A percentile compares a stretch with the other conserved stretches of the same genome.
These are phyloP conservation scores for Rhizoclosmatium sp. DNA, from an alignment of 192 early-diverging fungal species.

Conservation along the genomic window DNA sequence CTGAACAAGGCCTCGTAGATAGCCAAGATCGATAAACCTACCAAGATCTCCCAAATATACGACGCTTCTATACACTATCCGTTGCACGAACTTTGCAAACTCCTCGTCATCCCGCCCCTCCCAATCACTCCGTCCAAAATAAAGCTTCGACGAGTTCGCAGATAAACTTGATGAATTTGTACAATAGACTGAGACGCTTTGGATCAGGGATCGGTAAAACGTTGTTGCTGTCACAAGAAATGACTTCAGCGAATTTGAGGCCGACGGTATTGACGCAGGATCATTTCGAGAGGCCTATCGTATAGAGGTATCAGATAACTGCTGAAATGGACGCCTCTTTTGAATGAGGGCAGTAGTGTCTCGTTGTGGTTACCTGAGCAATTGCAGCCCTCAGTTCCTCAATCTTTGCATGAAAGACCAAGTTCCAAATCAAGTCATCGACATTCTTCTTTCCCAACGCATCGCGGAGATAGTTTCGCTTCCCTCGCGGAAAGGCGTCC, in stretches of 20 bases:
- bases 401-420: constrained; percentile 45
- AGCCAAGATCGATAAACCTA: constrained; percentile 12
- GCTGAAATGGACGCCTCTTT: not conserved
- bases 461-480: not conserved
- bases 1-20: not conserved
- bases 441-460: constrained; percentile 19
- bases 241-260: constrained; percentile 21
- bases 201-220: constrained; percentile 50
- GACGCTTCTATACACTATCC: constrained; percentile 35
- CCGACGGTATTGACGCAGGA: constrained; percentile 1
- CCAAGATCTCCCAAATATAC: constrained; percentile 51
- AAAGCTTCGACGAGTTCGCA: not conserved
- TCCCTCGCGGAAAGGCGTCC: not conserved
- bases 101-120: constrained; percentile 8
- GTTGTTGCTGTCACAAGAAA: constrained; percentile 39
- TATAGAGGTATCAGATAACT: not conserved
- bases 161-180: not conserved
- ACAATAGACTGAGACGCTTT: constrained; percentile 24
- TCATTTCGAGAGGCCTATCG: constrained; percentile 20
- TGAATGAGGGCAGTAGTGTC: not conserved
- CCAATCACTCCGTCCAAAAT: not conserved
- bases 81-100: not conserved
- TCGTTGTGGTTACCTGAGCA: constrained; percentile 1
- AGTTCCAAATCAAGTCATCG: constrained; percentile 51
- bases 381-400: constrained; percentile 41